These are phyloP conservation scores for Pisolithus orientalis DNA, from an alignment of 768 basidiomycete species.

Conservation along the genomic window DNA sequence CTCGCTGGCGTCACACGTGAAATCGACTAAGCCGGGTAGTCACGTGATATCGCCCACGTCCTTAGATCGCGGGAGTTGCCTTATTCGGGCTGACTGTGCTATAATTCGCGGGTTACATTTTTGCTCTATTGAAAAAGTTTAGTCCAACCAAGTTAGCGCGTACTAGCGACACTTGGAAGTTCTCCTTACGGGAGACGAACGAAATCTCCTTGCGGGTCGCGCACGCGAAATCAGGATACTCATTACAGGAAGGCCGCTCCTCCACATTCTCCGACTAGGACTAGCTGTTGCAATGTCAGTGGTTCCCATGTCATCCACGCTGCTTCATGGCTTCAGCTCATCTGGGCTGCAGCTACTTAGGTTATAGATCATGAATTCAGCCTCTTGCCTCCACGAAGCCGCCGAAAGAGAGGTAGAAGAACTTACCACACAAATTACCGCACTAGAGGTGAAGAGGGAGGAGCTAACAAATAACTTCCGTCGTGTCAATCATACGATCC, in stretches of 20 bases:
- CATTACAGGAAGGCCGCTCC: neutral
- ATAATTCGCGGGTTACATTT: neutral
- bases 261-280: neutral
- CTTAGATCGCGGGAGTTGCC: neutral
- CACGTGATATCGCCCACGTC: slow-evolving; percentile 1
- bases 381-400: slow-evolving; percentile 11
- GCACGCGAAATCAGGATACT: too few relatives aligned
- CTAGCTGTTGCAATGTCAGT: slow-evolving; percentile 19
- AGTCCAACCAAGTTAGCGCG: too few relatives aligned
- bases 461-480: slow-evolving; percentile 18
- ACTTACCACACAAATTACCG: slow-evolving; percentile 15
- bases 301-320: slow-evolving; percentile 4
- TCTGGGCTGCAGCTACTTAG: slow-evolving; percentile 9
- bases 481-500: slow-evolving; percentile 22
- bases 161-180: too few relatives aligned
- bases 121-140: too few relatives aligned
- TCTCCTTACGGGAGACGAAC: too few relatives aligned
- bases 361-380: slow-evolving; percentile 12
- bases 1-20: neutral
- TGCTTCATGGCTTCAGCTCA: slow-evolving; percentile 11
- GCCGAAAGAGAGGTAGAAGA: slow-evolving; percentile 21
- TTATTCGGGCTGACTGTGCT: neutral
- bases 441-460: slow-evolving; percentile 18
- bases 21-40: neutral
- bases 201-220: too few relatives aligned